Conservation (phyloP, 2,329 filamentous ascomycete genomes). For the Aureobasidium melanogenum region DNA sequence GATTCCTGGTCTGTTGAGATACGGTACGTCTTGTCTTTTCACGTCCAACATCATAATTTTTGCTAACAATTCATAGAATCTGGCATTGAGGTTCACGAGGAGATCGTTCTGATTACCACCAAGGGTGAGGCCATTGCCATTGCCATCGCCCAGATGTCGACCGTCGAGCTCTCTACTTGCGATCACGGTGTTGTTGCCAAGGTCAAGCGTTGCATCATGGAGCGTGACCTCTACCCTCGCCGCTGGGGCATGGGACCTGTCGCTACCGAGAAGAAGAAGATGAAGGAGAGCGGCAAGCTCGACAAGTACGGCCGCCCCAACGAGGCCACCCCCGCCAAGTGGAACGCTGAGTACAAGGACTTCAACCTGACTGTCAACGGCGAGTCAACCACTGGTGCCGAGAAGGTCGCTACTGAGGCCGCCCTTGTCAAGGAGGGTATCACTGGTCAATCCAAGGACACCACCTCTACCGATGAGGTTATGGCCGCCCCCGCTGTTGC, state of each 20-base stretch:
- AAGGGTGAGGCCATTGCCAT: conserved; percentile 98
- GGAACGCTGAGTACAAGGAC: conserved; percentile 89
- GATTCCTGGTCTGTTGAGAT: conserved; percentile 90
- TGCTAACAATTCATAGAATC: conserved; percentile 49
- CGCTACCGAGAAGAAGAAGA: conserved; percentile 97
- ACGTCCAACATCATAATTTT: neutral
- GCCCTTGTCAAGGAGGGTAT: conserved; percentile 28
- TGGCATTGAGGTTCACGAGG: conserved; percentile 87
- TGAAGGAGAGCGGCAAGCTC: conserved; percentile 95
- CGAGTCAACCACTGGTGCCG: conserved; percentile 18
- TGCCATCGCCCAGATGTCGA: conserved; percentile 95
- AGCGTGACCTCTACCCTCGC: conserved; percentile 93
- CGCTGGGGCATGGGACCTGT: conserved; percentile 94
- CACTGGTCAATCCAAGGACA: conserved; percentile 28
- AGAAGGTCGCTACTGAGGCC: conserved; percentile 25
- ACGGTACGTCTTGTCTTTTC: conserved; percentile 49
- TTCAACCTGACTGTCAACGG: conserved; percentile 49
- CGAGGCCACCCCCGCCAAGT: conserved; percentile 86
- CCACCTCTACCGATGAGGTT: conserved; percentile 33
- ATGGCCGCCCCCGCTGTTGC: conserved; percentile 29
- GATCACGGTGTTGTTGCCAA: conserved; percentile 97
- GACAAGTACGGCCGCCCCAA: conserved; percentile 95
- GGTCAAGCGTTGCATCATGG: conserved; percentile 99
- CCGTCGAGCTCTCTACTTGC: conserved; percentile 91
- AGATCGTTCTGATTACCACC: conserved; percentile 96